These are phyloP conservation scores for Eimeria necatrix DNA, from an alignment of 169 alveolate species.

Conservation along the genomic window DNA sequence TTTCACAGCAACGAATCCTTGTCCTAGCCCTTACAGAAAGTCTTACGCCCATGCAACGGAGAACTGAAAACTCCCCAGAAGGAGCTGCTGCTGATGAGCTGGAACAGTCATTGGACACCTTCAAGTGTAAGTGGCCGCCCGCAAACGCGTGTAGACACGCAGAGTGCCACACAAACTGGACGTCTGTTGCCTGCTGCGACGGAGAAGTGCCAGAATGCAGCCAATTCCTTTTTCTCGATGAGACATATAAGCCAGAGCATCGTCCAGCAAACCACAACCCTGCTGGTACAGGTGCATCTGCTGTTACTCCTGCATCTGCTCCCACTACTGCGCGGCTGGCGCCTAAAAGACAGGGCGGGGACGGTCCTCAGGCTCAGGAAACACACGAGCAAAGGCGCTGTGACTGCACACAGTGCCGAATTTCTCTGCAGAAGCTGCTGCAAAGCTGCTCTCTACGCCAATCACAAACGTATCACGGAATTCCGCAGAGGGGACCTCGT, in stretches of 20 bases:
- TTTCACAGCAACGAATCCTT: too few species aligned
- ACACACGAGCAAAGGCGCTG: neutral
- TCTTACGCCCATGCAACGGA: neutral
- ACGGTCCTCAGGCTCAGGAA: neutral
- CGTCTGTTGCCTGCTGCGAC: slow-evolving; percentile 20
- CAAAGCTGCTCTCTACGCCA: neutral
- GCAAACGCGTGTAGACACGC: neutral
- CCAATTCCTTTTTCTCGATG: slow-evolving; percentile 11
- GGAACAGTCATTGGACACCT: neutral
- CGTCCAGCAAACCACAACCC: neutral
- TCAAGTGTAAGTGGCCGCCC: neutral
- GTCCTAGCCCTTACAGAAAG: too few species aligned
- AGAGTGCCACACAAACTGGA: neutral
- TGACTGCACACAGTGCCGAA: neutral
- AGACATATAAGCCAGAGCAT: slow-evolving; percentile 2
- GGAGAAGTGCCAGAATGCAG: slow-evolving; percentile 56
- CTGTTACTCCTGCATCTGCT: slow-evolving; percentile 21
- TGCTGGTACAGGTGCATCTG: slow-evolving; percentile 13
- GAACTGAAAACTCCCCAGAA: neutral
- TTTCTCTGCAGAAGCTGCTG: neutral
- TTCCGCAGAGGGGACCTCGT: neutral
- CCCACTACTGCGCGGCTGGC: slow-evolving; percentile 20
- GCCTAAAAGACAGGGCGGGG: neutral
- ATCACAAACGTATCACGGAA: neutral
- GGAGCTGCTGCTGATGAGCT: neutral